phyloP scores from a whole-genome alignment of 257 asterid genomes.

The Penstemon newberryi region DNA sequence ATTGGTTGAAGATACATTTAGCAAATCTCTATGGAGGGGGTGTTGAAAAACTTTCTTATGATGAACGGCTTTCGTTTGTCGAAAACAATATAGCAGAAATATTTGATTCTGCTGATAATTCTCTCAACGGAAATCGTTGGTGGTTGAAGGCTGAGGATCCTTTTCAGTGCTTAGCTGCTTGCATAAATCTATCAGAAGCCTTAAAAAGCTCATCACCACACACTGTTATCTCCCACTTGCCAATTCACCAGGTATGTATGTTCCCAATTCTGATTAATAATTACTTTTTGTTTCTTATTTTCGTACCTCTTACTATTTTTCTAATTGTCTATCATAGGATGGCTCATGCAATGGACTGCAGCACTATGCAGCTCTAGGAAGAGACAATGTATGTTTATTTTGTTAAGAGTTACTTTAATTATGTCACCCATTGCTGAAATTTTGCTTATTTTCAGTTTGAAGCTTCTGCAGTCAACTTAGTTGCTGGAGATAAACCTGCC shows the following conservation, averaged over 20 bases:
- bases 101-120: constrained; percentile 81
- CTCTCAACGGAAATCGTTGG: constrained; percentile 84
- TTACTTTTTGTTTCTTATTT: constrained; percentile 13
- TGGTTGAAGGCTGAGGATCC: constrained; percentile 97
- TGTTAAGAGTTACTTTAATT: constrained; percentile 15
- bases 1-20: constrained; percentile 87
- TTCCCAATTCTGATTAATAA: not conserved
- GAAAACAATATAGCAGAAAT: constrained; percentile 70
- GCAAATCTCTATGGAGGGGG: constrained; percentile 95
- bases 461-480: constrained; percentile 94
- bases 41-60: constrained; percentile 79
- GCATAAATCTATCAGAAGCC: constrained; percentile 85
- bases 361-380: constrained; percentile 97
- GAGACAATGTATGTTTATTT: constrained; percentile 64
- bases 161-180: constrained; percentile 93
- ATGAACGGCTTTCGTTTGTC: constrained; percentile 79
- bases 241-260: constrained; percentile 80
- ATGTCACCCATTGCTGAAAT: constrained; percentile 22
- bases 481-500: constrained; percentile 86
- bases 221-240: constrained; percentile 81
- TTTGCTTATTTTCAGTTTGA: constrained; percentile 62
- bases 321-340: constrained; percentile 51
- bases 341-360: constrained; percentile 99
- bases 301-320: not conserved
- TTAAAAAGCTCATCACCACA: constrained; percentile 78